Evolutionary conservation across 306 rosid species (phyloP), one percentile per base, ranked within the genome.

Genomic region (Cicer bijugum): DNA sequence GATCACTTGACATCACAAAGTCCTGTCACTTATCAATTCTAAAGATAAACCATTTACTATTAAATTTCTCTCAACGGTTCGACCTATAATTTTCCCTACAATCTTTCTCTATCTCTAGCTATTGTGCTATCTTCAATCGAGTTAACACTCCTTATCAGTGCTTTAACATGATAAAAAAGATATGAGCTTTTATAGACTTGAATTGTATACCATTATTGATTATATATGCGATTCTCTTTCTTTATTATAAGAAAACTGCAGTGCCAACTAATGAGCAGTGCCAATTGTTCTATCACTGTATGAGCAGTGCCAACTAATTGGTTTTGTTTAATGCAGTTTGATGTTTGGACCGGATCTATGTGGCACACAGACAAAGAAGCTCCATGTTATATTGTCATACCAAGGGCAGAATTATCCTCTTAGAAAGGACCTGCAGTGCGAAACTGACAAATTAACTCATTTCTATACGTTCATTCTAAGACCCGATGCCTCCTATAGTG

Each of bases 321-420:
- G 8, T 59, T 63, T 61, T 82, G 33, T 52, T 78, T 75, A 52
- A 35, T 84, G 88, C 88, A 94, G 98, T 75, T 69, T 94, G 56
- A 94, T 94, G 98, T 88, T 94, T 69, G 98, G 98, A 78, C 98
- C 98, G 7, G 97, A 94, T 86, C 4, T 94, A 80, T 94, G 98
- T 66, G 96, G 98, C 67, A 67, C 96, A 0, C 95, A 94, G 78
- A 91, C 97, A 4, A 94, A 94, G 86, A 94, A 91, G 80, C 97
- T 94, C 73, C 98, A 94, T 70, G 81, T 83, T 64, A 91, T 94
- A 82, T 84, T 94, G 70, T 94, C 98, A 12, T 94, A 94, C 80
- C 98, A 89, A 77, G 98, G 97, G 77, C 98, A 94, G 83, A 94
- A 94, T 75, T 94, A 94, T 89, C 97, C 98, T 28, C 17, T 91